These are phyloP conservation scores for Chenopodium album DNA, from an alignment of 148 eudicot species.

Conservation along the genomic window DNA sequence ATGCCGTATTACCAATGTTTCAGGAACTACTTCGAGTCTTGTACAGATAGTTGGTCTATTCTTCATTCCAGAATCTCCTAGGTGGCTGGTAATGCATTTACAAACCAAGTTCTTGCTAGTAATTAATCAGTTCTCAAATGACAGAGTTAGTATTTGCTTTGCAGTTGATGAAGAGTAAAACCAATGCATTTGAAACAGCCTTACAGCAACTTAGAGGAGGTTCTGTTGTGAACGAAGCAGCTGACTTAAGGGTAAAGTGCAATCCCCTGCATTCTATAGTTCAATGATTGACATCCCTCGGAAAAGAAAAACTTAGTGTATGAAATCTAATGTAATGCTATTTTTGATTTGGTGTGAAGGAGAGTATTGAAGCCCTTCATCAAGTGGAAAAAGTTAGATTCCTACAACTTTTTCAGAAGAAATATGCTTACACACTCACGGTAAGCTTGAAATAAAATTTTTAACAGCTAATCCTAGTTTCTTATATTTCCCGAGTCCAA, in stretches of 20 bases:
- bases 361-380: slow-evolving; percentile 30
- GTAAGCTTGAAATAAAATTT: slow-evolving; percentile 21
- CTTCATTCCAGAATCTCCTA: slow-evolving; percentile 45
- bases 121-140: too few species aligned
- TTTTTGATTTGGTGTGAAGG: slow-evolving; percentile 11
- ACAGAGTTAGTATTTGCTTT: neutral
- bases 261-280: neutral
- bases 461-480: too few species aligned
- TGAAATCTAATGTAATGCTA: neutral
- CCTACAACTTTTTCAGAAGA: slow-evolving; percentile 31
- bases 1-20: neutral
- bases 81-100: slow-evolving; percentile 38
- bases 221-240: slow-evolving; percentile 28
- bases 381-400: slow-evolving; percentile 24
- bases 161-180: slow-evolving; percentile 34
- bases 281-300: neutral
- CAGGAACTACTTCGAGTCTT: slow-evolving; percentile 38
- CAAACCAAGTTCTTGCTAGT: too few species aligned
- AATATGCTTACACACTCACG: slow-evolving; percentile 32
- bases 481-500: too few species aligned
- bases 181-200: slow-evolving; percentile 30
- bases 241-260: slow-evolving; percentile 35
- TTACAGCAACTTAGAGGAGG: slow-evolving; percentile 39
- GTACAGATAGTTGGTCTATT: slow-evolving; percentile 31
- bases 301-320: neutral